Evolutionary conservation across 1,284 basidiomycete genomes (phyloP).

Genomic region (Melampsora americana): DNA sequence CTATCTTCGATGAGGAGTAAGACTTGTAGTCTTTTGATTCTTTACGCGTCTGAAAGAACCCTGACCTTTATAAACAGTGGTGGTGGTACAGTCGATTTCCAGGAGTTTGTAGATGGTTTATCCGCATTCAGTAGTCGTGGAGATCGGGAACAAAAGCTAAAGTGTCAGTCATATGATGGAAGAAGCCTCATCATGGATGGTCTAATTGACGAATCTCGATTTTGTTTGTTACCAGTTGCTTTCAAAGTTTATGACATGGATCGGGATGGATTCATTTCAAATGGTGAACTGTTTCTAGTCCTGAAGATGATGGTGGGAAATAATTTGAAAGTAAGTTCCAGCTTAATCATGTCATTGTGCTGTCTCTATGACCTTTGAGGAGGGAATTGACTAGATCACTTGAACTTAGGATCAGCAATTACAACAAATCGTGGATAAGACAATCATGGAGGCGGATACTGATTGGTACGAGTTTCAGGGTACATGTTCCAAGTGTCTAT

Average conservation of each 20-base stretch:
- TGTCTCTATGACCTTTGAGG: too few relatives aligned
- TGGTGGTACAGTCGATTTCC: constrained; percentile 96
- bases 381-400: background rate
- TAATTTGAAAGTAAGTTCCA: constrained; percentile 68
- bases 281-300: constrained; percentile 95
- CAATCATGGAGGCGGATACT: constrained; percentile 98
- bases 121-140: constrained; percentile 96
- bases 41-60: background rate
- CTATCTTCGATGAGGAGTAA: constrained; percentile 92
- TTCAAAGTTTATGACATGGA: constrained; percentile 99
- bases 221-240: constrained; percentile 63
- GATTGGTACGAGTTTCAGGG: constrained; percentile 62
- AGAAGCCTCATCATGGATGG: background rate
- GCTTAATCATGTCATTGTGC: background rate
- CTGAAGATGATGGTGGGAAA: constrained; percentile 99
- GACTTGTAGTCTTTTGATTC: background rate
- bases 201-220: background rate
- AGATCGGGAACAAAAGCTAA: constrained; percentile 90
- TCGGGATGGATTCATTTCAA: constrained; percentile 94
- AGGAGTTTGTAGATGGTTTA: constrained; percentile 95
- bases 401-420: constrained; percentile 78
- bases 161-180: constrained; percentile 61
- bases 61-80: constrained; percentile 57
- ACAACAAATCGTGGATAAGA: constrained; percentile 99
- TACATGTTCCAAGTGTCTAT: background rate